Evolutionary conservation across 352 stramenopile genomes (phyloP).

Genomic region (Phytophthora palmivora): DNA sequence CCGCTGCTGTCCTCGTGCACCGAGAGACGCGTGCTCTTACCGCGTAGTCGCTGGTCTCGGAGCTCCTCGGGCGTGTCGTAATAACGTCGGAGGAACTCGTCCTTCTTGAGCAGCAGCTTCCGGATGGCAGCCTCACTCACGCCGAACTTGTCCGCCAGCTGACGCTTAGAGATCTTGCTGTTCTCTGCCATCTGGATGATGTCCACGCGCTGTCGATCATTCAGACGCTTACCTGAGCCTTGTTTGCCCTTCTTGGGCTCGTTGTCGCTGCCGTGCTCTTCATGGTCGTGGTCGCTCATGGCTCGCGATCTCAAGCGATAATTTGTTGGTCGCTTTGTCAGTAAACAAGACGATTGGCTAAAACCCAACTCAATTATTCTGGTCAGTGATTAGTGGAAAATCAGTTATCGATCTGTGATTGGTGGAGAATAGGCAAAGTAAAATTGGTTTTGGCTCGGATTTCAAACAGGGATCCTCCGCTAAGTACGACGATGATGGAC

Average conservation of each 20-base stretch:
- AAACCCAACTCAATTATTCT: background rate
- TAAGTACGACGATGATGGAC: too few relatives aligned
- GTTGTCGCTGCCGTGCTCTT: conserved; percentile 3
- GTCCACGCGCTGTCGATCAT: conserved; percentile 83
- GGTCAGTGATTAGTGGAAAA: conserved; percentile 7
- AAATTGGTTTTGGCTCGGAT: too few relatives aligned
- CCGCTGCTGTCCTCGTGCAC: conserved; percentile 11
- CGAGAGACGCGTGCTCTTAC: conserved; percentile 51
- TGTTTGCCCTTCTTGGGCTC: conserved; percentile 70
- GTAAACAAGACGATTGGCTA: background rate
- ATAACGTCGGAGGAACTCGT: conserved; percentile 81
- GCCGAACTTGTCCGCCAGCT: conserved; percentile 80
- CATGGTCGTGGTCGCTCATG: conserved; percentile 35
- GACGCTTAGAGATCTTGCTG: conserved; percentile 79
- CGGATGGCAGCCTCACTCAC: conserved; percentile 83
- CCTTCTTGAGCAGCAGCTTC: conserved; percentile 84
- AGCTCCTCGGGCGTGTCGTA: conserved; percentile 83
- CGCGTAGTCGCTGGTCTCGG: conserved; percentile 72
- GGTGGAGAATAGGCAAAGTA: too few relatives aligned
- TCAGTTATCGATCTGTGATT: too few relatives aligned
- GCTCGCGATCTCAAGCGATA: background rate
- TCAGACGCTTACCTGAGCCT: conserved; percentile 74
- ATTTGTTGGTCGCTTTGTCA: too few relatives aligned
- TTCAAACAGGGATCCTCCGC: too few relatives aligned
- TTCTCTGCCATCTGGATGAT: conserved; percentile 88